A percentile compares a stretch with the other conserved stretches of the same genome.
Conservation (phyloP, 768 basidiomycete genomes). For the Mrakia gelida region DNA sequence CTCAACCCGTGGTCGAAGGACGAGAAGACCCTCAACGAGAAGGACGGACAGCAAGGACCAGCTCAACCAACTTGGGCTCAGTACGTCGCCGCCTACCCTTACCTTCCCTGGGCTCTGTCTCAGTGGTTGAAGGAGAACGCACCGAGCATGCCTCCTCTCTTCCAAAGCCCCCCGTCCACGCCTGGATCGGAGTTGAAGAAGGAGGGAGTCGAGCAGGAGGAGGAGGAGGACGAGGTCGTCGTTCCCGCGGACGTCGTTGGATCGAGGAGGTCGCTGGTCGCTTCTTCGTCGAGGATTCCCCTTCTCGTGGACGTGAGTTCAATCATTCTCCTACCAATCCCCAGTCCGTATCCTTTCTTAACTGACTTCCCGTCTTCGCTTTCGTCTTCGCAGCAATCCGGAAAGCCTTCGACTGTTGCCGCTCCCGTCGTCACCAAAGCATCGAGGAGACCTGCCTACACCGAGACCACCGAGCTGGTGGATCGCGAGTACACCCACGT, state of each 20-base stretch:
- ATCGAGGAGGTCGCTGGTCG: neutral
- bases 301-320: neutral
- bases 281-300: conserved; percentile 1
- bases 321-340: neutral
- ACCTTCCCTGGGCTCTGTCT: conserved; percentile 20
- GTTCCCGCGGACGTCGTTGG: conserved; percentile 1
- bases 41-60: neutral
- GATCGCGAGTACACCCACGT: conserved; percentile 1
- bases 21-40: conserved; percentile 10
- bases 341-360: neutral
- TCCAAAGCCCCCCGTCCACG: neutral
- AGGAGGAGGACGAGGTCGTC: neutral
- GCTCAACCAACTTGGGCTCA: conserved; percentile 25
- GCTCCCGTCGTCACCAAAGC: neutral
- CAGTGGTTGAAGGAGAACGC: conserved; percentile 22
- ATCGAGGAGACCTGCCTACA: neutral
- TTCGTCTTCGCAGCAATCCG: neutral
- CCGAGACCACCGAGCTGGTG: conserved; percentile 4
- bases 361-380: neutral
- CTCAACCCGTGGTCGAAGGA: conserved; percentile 15
- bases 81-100: conserved; percentile 24
- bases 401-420: neutral
- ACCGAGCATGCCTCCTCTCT: conserved; percentile 10
- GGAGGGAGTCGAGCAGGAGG: neutral
- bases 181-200: conserved; percentile 15